Percentiles rank a stretch among this genome's conserved stretches.
These are phyloP conservation scores for Thelonectria olida DNA, from an alignment of 2,329 filamentous ascomycete genomes.

Conservation along the genomic window DNA sequence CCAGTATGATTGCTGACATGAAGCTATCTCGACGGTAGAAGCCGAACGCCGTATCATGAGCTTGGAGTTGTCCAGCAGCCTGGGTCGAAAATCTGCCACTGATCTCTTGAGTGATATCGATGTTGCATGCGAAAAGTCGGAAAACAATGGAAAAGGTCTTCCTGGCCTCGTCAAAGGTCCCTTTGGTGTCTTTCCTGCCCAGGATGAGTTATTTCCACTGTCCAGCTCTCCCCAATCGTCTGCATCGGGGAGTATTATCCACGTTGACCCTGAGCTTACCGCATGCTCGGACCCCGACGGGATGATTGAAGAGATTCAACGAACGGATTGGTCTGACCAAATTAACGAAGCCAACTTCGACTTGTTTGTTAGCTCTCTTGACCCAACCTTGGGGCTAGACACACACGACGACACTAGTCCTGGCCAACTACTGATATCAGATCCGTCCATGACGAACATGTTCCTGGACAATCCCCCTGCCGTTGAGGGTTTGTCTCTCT, in stretches of 20 bases:
- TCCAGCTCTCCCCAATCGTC: slow-evolving; percentile 8
- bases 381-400: slow-evolving; percentile 17
- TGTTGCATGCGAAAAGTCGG: slow-evolving; percentile 31
- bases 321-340: slow-evolving; percentile 34
- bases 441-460: slow-evolving; percentile 24
- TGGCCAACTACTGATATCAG: slow-evolving; percentile 21
- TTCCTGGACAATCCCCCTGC: slow-evolving; percentile 32
- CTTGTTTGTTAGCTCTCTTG: slow-evolving; percentile 29
- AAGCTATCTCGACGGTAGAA: slow-evolving; percentile 16
- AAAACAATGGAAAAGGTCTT: background rate
- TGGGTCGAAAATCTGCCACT: slow-evolving; percentile 37
- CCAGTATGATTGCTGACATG: background rate
- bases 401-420: background rate
- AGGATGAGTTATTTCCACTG: background rate
- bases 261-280: slow-evolving; percentile 20
- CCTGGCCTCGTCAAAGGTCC: slow-evolving; percentile 28
- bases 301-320: slow-evolving; percentile 32
- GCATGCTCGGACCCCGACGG: slow-evolving; percentile 28
- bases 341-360: slow-evolving; percentile 30
- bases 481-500: slow-evolving; percentile 33
- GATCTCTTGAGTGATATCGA: slow-evolving; percentile 39
- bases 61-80: slow-evolving; percentile 43
- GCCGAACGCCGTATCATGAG: slow-evolving; percentile 34
- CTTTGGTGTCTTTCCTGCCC: slow-evolving; percentile 32
- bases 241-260: slow-evolving; percentile 18